Base-by-base conservation (phyloP, 306 rosid genomes). In the Castanospermum australe region DNA sequence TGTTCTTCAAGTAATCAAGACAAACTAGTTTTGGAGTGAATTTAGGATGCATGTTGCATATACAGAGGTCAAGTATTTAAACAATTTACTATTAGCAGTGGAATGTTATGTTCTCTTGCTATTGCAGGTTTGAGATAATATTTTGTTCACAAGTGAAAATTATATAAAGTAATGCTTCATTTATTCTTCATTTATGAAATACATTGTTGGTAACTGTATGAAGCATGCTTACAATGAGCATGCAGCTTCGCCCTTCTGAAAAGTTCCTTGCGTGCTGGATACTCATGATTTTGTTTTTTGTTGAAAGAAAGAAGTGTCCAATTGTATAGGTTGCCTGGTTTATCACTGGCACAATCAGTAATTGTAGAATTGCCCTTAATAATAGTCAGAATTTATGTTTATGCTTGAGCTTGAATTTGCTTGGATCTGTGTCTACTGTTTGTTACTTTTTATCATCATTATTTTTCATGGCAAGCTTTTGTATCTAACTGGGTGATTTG, bases 401-500 rank as follows among this genome's bases (percentile, higher is more conserved):
- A 22, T 67, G 41, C 51, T 61, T 69, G 67, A 10, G 41, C 51
- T 13, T 76, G 54, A 38, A 56, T 65, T 71, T 73, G 38, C 50
- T 66, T 54, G 70, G 44, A 20, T 65, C 13, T 70, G 20, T 61
- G 68, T 52, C n/a, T 77, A 52, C 36, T 45, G 17, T 21, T 47
- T 54, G 11, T 71, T 39, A 30, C n/a, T 70, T 36, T 55, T 64
- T 51, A 32, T 65, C 24, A 28, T 38, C 45, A 51, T 70, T 14
- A 55, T 47, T 55, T 73, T 59, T 81, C 32, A 48, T 72, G 75
- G 33, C 62, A 38, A 63, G 73, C 77, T 50, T 79, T 52, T 71
- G 9, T 83, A n/a, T 80, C 88, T 91, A 75, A 90, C 57, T 30
- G 44, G 75, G 74, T 87, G 56, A 28, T 81, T 25, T 79, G 76